Conservation (phyloP, 345 rosid genomes). For the Luvunga scandens region DNA sequence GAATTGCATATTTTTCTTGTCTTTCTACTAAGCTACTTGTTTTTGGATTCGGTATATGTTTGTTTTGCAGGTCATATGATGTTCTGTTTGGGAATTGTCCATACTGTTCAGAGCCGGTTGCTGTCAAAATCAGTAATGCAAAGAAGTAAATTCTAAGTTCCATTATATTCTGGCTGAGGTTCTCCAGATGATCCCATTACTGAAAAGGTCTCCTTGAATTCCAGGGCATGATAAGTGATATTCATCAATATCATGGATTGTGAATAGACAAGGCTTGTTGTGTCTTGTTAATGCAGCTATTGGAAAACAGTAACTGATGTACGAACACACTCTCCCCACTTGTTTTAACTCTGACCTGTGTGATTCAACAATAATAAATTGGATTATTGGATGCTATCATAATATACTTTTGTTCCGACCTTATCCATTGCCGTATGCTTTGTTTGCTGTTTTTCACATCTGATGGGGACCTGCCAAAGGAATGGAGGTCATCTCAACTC, state of each 20-base stretch:
- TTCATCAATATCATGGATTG: not conserved
- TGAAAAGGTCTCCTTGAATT: not conserved
- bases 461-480: constrained; percentile 8
- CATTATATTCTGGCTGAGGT: not conserved
- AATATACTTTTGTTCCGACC: not conserved
- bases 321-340: not conserved
- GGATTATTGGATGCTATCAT: constrained; percentile 10
- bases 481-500: not conserved
- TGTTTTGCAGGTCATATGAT: constrained; percentile 62
- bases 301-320: not conserved
- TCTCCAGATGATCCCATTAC: not conserved
- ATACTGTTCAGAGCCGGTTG: constrained; percentile 70
- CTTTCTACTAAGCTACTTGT: not conserved
- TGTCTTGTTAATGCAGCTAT: not conserved
- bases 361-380: constrained; percentile 1
- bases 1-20: not conserved
- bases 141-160: constrained; percentile 20
- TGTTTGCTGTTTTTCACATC: not conserved
- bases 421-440: not conserved
- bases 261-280: not conserved
- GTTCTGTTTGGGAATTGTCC: constrained; percentile 80
- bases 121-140: constrained; percentile 51
- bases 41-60: constrained; percentile 5
- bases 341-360: not conserved
- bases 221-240: not conserved